Evolutionary conservation across 176 grass and related monocot species (phyloP).

Genomic region (Triticum aestivum): IWGSC_CS_RefSeq_v2.1 NC_057809.1:588993605-588994104

Average conservation of each 20-base stretch:
- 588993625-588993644: not conserved
- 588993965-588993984: not conserved
- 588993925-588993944: not conserved
- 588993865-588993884: not conserved
- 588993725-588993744: constrained; percentile 88
- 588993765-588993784: constrained; percentile 78
- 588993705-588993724: constrained; percentile 86
- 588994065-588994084: constrained; percentile 88
- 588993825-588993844: not conserved
- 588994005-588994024: constrained; percentile 58
- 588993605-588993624: constrained; percentile 4
- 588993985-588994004: constrained; percentile 20
- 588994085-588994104: constrained; percentile 53
- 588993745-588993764: constrained; percentile 72
- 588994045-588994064: constrained; percentile 70
- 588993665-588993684: constrained; percentile 26
- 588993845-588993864: constrained; percentile 5
- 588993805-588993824: not conserved
- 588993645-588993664: not conserved
- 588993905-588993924: not conserved
- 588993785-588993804: constrained; percentile 47
- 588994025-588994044: constrained; percentile 56
- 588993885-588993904: not conserved
- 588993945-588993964: constrained; percentile 4
- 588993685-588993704: constrained; percentile 69